These are phyloP conservation scores for Cladosporium sp. DNA, from an alignment of 2,329 filamentous ascomycete genomes.

Conservation along the genomic window DNA sequence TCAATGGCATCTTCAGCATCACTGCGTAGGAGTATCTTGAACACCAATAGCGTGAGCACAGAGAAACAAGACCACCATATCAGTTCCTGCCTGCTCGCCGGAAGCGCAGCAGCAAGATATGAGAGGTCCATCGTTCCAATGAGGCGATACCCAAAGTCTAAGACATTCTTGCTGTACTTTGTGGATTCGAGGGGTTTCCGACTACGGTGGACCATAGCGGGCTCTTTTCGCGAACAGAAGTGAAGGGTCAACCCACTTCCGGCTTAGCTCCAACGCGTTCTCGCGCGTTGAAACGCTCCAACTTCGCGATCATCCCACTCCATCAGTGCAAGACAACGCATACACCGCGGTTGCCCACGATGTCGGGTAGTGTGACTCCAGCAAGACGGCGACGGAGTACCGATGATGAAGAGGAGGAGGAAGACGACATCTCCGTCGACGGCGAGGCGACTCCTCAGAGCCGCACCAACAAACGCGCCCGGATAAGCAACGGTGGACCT, in stretches of 20 bases:
- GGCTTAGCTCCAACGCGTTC: slow-evolving; percentile 1
- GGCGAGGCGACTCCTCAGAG: slow-evolving; percentile 6
- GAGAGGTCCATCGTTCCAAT: slow-evolving; percentile 11
- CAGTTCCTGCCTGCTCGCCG: slow-evolving; percentile 15
- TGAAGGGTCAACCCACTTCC: slow-evolving; percentile 6
- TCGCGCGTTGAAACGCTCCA: background rate
- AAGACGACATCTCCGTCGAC: slow-evolving; percentile 18
- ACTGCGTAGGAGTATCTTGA: slow-evolving; percentile 14
- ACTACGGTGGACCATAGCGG: slow-evolving; percentile 6
- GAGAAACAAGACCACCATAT: slow-evolving; percentile 20
- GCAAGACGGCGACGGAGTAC: slow-evolving; percentile 15
- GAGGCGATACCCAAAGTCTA: background rate
- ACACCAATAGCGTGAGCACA: background rate
- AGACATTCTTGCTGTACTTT: background rate
- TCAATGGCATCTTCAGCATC: slow-evolving; percentile 28
- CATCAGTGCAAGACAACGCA: background rate
- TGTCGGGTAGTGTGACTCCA: slow-evolving; percentile 22
- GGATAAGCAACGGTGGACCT: slow-evolving; percentile 21
- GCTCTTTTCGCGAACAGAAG: background rate
- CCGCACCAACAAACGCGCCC: slow-evolving; percentile 19
- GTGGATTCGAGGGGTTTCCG: slow-evolving; percentile 9
- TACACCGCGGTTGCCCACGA: background rate
- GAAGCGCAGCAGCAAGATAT: slow-evolving; percentile 10
- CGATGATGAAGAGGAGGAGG: slow-evolving; percentile 21
- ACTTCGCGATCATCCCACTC: slow-evolving; percentile 10